Conservation (phyloP, 306 rosid genomes). For the Carpinus fangiana region DNA sequence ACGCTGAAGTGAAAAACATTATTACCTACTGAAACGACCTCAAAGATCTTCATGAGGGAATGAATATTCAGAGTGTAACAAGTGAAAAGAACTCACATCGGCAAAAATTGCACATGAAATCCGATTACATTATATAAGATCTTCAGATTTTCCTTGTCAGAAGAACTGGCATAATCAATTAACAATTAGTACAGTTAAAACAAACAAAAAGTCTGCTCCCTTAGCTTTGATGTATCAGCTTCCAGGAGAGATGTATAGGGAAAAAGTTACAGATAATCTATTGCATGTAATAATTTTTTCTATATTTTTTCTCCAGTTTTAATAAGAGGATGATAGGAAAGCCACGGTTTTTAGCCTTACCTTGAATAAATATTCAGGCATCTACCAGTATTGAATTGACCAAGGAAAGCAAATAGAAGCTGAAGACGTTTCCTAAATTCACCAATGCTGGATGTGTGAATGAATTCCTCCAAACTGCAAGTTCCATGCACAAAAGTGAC, state of each 20-base stretch:
- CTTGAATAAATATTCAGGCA: constrained; percentile 46
- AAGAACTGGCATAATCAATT: constrained; percentile 46
- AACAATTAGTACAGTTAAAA: constrained; percentile 6
- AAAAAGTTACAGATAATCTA: not conserved
- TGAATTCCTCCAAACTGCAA: constrained; percentile 87
- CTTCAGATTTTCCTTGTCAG: constrained; percentile 41
- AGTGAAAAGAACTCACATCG: constrained; percentile 55
- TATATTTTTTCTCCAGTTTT: not conserved
- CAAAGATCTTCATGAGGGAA: not conserved
- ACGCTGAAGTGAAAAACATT: constrained; percentile 46
- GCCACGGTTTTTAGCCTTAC: constrained; percentile 34
- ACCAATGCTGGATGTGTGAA: constrained; percentile 82
- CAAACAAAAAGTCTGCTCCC: not conserved
- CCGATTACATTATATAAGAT: constrained; percentile 76
- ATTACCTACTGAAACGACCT: constrained; percentile 8
- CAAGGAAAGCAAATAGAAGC: constrained; percentile 86
- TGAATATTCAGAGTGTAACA: constrained; percentile 5
- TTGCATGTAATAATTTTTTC: not conserved
- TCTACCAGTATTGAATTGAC: constrained; percentile 58
- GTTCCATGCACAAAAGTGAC: constrained; percentile 10
- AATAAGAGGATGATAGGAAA: constrained; percentile 2
- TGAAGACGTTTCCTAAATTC: constrained; percentile 85
- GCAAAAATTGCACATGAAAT: constrained; percentile 82
- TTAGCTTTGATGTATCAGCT: not conserved
- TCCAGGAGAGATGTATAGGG: not conserved